Evolutionary conservation across 768 basidiomycete genomes (phyloP).

Genomic region (Tulasnella sp.): DNA sequence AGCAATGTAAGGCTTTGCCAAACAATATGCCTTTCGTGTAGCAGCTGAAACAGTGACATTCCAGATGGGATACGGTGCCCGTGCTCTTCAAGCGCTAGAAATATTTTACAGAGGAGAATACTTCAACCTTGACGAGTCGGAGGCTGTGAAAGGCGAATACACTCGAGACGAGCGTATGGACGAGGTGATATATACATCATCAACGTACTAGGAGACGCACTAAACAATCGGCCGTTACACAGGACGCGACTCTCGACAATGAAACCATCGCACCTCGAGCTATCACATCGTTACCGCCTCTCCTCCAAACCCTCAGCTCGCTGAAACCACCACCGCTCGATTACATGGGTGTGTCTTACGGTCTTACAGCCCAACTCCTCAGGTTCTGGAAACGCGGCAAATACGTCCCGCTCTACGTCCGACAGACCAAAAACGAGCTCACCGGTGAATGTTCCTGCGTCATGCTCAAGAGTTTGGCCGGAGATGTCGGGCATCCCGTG

Average conservation of each 20-base stretch:
- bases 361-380: slow-evolving; percentile 75
- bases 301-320: slow-evolving; percentile 82
- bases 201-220: neutral
- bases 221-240: neutral
- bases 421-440: slow-evolving; percentile 87
- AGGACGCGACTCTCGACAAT: slow-evolving; percentile 52
- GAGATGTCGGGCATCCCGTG: slow-evolving; percentile 47
- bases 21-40: neutral
- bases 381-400: slow-evolving; percentile 95
- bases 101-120: slow-evolving; percentile 90
- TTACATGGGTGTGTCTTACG: slow-evolving; percentile 94
- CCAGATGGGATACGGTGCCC: slow-evolving; percentile 94
- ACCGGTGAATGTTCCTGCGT: slow-evolving; percentile 96
- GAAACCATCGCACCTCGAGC: slow-evolving; percentile 69
- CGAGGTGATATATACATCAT: neutral
- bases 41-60: slow-evolving; percentile 1
- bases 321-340: slow-evolving; percentile 82
- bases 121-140: slow-evolving; percentile 58
- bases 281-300: slow-evolving; percentile 73
- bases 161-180: slow-evolving; percentile 18
- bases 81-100: slow-evolving; percentile 77
- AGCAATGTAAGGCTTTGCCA: slow-evolving; percentile 49
- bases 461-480: slow-evolving; percentile 71
- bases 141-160: slow-evolving; percentile 33
- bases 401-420: slow-evolving; percentile 82